A percentile compares a stretch with the other conserved stretches of the same genome.
Evolutionary conservation across 139 green algal species (phyloP).

Genomic region (Auxenochlorella pyrenoidosa): DNA sequence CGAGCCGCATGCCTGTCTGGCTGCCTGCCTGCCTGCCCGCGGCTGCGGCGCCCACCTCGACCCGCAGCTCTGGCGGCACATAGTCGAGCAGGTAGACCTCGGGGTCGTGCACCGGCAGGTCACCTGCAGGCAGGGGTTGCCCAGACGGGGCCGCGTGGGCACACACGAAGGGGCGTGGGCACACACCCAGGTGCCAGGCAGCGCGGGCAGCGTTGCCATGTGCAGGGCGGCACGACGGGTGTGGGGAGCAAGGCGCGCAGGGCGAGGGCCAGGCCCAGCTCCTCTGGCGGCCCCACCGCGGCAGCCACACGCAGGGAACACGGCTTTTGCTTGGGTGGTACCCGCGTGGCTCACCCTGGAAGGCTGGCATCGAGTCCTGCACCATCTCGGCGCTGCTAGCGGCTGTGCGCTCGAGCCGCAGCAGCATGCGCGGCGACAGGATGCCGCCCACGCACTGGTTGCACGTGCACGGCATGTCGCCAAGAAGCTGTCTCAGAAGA

Average conservation of each 20-base stretch:
- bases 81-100: constrained; percentile 48
- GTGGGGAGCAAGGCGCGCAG: neutral
- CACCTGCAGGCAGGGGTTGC: neutral
- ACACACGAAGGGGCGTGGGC: neutral
- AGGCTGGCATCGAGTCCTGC: constrained; percentile 36
- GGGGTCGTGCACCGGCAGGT: constrained; percentile 36
- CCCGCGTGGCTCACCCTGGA: constrained; percentile 3
- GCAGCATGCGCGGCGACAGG: constrained; percentile 30
- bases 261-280: neutral
- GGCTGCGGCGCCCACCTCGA: constrained; percentile 19
- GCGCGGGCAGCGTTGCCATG: neutral
- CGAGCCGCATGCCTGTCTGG: too few species aligned
- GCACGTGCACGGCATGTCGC: constrained; percentile 34
- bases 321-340: neutral
- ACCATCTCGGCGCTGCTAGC: constrained; percentile 23
- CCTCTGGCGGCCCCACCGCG: neutral
- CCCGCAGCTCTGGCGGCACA: constrained; percentile 40
- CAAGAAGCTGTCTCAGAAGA: too few species aligned
- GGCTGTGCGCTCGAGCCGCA: constrained; percentile 19
- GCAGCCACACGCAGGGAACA: neutral
- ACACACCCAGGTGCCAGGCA: neutral
- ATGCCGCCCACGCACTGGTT: constrained; percentile 36
- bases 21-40: too few species aligned
- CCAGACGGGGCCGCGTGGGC: neutral
- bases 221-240: too few species aligned